These are phyloP conservation scores for Didymella glomerata DNA, from an alignment of 2,329 filamentous ascomycete species.

Conservation along the genomic window DNA sequence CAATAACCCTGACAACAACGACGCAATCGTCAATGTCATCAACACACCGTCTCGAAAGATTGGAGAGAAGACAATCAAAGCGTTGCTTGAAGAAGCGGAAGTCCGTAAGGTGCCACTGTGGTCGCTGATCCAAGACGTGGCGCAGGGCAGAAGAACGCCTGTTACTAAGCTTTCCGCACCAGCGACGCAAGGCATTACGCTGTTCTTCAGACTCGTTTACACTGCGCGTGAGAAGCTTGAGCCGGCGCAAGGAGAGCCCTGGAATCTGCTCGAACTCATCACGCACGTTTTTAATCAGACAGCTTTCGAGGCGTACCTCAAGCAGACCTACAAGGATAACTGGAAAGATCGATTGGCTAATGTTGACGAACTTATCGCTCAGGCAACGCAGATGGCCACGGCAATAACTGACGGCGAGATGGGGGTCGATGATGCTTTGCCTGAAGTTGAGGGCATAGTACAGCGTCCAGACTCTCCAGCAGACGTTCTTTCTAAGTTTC, in stretches of 20 bases:
- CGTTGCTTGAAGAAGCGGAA: slow-evolving; percentile 79
- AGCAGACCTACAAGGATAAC: slow-evolving; percentile 71
- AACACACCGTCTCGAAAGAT: slow-evolving; percentile 84
- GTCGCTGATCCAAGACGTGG: slow-evolving; percentile 70
- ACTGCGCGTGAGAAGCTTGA: slow-evolving; percentile 64
- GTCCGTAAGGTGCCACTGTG: slow-evolving; percentile 74
- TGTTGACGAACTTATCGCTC: slow-evolving; percentile 83
- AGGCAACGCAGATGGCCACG: slow-evolving; percentile 75
- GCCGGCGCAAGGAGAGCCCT: slow-evolving; percentile 51
- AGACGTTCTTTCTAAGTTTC: slow-evolving; percentile 77
- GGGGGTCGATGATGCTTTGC: slow-evolving; percentile 61
- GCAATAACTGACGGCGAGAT: slow-evolving; percentile 52
- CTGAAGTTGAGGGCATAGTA: slow-evolving; percentile 74
- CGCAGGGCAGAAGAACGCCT: slow-evolving; percentile 61
- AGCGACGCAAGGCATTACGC: slow-evolving; percentile 65
- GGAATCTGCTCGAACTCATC: slow-evolving; percentile 59
- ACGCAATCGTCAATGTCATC: slow-evolving; percentile 82
- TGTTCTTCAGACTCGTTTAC: slow-evolving; percentile 68
- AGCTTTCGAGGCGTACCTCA: slow-evolving; percentile 76
- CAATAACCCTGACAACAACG: slow-evolving; percentile 84
- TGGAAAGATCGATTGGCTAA: slow-evolving; percentile 82
- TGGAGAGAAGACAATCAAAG: slow-evolving; percentile 79
- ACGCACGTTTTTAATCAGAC: slow-evolving; percentile 70
- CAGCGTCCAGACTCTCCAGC: slow-evolving; percentile 65
- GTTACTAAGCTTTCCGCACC: slow-evolving; percentile 64